Conservation (phyloP, 2,329 filamentous ascomycete species). For the Paraconiothyrium brasiliense region DNA sequence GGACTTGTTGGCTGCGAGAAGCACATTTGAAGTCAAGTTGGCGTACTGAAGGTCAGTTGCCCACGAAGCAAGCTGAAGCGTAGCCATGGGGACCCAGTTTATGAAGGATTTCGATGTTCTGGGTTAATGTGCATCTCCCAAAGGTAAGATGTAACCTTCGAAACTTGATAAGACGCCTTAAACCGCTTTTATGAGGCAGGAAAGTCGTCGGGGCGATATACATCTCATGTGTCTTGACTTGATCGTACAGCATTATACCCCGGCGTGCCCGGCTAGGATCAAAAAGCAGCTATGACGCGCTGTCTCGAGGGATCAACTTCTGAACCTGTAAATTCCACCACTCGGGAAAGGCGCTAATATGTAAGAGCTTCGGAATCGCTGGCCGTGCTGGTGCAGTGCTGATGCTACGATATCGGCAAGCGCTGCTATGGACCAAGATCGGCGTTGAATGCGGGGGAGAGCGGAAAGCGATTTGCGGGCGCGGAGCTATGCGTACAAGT, state of each 20-base stretch:
- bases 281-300: neutral
- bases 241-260: neutral
- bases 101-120: too few relatives aligned
- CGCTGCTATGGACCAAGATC: neutral
- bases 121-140: neutral
- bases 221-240: neutral
- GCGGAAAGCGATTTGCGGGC: neutral
- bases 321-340: neutral
- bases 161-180: neutral
- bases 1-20: constrained; percentile 56
- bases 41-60: constrained; percentile 53
- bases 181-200: neutral
- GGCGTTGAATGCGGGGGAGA: neutral
- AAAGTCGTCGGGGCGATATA: neutral
- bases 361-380: neutral
- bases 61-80: constrained; percentile 60
- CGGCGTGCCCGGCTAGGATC: neutral
- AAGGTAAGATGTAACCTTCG: neutral
- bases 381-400: neutral
- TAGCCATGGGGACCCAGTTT: constrained; percentile 52
- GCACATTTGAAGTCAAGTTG: constrained; percentile 53
- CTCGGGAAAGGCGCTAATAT: neutral
- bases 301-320: neutral
- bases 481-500: neutral
- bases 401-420: neutral